phyloP scores from a whole-genome alignment of 306 rosid genomes.

The Neltuma alba region DNA sequence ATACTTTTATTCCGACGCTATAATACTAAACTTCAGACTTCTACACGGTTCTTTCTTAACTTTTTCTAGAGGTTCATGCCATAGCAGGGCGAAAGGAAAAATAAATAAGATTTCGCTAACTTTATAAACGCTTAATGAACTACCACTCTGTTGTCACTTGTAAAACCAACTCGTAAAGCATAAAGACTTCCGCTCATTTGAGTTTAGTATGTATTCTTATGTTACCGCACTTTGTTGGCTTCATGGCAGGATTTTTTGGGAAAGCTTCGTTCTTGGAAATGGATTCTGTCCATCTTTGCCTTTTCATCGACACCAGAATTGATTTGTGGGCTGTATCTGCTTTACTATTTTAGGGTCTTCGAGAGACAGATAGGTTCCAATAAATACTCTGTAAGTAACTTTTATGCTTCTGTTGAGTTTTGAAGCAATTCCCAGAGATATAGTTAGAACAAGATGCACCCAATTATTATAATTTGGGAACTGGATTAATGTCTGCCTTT shows the following conservation, averaged over 20 bases:
- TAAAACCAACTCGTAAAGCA: neutral
- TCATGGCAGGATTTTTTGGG: constrained; percentile 83
- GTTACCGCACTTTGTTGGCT: neutral
- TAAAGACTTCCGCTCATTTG: neutral
- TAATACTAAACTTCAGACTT: constrained; percentile 26
- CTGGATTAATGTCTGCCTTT: neutral
- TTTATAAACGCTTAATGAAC: constrained; percentile 12
- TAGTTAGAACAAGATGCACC: constrained; percentile 16
- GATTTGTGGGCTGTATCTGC: constrained; percentile 90
- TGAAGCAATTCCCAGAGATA: constrained; percentile 13
- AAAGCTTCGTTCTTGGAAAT: constrained; percentile 76
- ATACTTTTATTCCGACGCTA: neutral
- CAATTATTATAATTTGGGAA: neutral
- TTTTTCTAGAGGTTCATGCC: constrained; percentile 24
- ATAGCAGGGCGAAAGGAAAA: constrained; percentile 23
- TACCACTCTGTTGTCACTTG: neutral
- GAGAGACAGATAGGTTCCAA: constrained; percentile 99
- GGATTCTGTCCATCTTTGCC: constrained; percentile 69
- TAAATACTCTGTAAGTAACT: constrained; percentile 72
- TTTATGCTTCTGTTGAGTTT: constrained; percentile 17
- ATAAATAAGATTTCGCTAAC: neutral
- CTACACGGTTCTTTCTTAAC: constrained; percentile 14
- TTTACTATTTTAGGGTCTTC: constrained; percentile 95
- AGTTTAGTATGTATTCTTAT: constrained; percentile 19
- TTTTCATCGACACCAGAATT: constrained; percentile 96